These are phyloP conservation scores for Lactarius pseudohatsudake DNA, from an alignment of 768 basidiomycete species.

Conservation along the genomic window DNA sequence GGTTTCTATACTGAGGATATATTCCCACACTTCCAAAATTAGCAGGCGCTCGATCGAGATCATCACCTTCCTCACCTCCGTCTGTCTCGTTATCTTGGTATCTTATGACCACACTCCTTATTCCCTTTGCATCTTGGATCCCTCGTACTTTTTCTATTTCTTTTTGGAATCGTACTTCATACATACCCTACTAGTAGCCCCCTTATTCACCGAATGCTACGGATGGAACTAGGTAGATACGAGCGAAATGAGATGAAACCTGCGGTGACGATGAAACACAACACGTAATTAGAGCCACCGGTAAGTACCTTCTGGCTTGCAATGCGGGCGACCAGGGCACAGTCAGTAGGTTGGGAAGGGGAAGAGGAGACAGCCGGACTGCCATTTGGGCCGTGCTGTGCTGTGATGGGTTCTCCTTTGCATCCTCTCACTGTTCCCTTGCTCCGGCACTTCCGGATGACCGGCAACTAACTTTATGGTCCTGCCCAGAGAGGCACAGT, in stretches of 20 bases:
- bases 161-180: constrained; percentile 11
- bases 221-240: constrained; percentile 16
- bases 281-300: constrained; percentile 1
- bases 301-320: constrained; percentile 8
- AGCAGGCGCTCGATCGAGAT: constrained; percentile 21
- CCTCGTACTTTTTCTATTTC: neutral
- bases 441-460: constrained; percentile 3
- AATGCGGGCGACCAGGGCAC: neutral
- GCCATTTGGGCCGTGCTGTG: constrained; percentile 10
- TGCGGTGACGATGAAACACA: constrained; percentile 21
- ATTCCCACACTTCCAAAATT: constrained; percentile 16
- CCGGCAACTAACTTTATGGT: constrained; percentile 20
- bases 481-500: neutral
- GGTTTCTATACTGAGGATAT: constrained; percentile 5
- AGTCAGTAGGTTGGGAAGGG: neutral
- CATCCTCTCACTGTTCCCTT: neutral
- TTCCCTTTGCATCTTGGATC: constrained; percentile 6
- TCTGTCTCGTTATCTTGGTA: neutral
- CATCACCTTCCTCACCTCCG: neutral
- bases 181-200: constrained; percentile 15
- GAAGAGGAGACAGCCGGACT: constrained; percentile 4
- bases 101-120: constrained; percentile 8
- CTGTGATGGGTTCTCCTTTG: neutral
- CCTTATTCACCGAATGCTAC: constrained; percentile 8
- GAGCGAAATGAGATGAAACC: constrained; percentile 17